Evolutionary conservation across 345 rosid species (phyloP), one percentile per base, ranked within the genome.

Genomic region (Abelmoschus esculentus): DNA sequence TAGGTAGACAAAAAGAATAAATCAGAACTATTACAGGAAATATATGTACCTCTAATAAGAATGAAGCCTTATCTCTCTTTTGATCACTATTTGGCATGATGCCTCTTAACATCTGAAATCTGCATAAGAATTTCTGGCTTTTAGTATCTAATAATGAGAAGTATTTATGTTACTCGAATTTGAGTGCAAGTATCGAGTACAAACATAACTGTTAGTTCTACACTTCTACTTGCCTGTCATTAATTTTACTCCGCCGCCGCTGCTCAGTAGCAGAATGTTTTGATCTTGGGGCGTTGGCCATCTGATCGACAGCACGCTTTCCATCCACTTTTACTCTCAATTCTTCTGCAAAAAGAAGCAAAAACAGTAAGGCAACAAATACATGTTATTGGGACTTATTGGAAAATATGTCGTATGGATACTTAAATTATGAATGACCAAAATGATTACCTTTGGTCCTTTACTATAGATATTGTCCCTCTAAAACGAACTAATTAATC

Each of bases 231-330:
- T 74, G 81, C 97, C 98, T 85, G 80, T 96, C 96, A 74, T 90
- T 96, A 74, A 96, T 96, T 82, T 96, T 96, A 84, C 99, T 92
- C 78, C 99, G 87, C 71, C 99, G 75, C 28, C 98, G 88, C 80
- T 96, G 98, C 81, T 96, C 98, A 0, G 99, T 96, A 5, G 99
- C 95, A 52, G 99, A 96, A 82, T 96, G 99, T 80, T 96, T 96
- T 65, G 99, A 96, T 69, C 97, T 85, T 2, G 96, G 96, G 4
- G 97, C 92, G 83, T 82, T 86, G 13, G 86, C 84, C 78, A 86
- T 90, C 84, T 86, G 93, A n/a, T 92, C 98, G 50, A 77, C 72
- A 49, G 81, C 73, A 74, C 80, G 84, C 83, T 82, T 87, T 19
- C 82, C 87, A 5, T 86, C 91, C 70, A 85, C 83, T 77, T 84